Evolutionary conservation across 176 grass and related monocot species (phyloP).

Genomic region (Ampelocalamus luodianensis): DNA sequence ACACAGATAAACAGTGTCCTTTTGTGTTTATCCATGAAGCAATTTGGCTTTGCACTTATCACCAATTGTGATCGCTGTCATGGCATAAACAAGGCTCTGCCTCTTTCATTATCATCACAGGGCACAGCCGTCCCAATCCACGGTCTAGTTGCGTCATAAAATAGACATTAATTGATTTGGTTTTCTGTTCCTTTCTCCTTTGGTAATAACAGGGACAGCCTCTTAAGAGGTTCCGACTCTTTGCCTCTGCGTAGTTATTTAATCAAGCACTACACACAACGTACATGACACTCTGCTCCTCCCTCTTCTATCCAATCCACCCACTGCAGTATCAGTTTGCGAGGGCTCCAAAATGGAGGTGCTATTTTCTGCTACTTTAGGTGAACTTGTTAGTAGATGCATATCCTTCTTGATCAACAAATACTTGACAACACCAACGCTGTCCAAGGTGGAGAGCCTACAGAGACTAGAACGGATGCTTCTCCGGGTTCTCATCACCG

Average conservation of each 20-base stretch:
- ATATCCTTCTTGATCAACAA: constrained; percentile 37
- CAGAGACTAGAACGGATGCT: constrained; percentile 16
- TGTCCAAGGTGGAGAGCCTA: not conserved
- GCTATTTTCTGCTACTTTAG: constrained; percentile 7
- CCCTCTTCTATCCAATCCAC: not conserved
- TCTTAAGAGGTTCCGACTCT: not conserved
- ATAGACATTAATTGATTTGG: not conserved
- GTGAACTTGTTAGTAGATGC: constrained; percentile 15
- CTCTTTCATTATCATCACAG: no score
- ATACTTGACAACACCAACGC: not conserved
- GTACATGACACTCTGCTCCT: not conserved
- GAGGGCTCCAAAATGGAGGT: constrained; percentile 1
- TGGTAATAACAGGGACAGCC: not conserved
- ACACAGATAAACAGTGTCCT: no score
- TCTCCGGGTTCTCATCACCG: not conserved
- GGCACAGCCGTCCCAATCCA: no score
- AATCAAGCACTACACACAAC: not conserved
- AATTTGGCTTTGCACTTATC: no score
- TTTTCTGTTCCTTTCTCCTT: not conserved
- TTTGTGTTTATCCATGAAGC: no score
- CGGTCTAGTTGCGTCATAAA: no score
- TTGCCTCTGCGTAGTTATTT: not conserved
- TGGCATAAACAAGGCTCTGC: no score
- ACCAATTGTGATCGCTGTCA: no score
- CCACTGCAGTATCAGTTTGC: no score